phyloP scores from a whole-genome alignment of 768 basidiomycete genomes.

The Sutorius australiensis region DNA sequence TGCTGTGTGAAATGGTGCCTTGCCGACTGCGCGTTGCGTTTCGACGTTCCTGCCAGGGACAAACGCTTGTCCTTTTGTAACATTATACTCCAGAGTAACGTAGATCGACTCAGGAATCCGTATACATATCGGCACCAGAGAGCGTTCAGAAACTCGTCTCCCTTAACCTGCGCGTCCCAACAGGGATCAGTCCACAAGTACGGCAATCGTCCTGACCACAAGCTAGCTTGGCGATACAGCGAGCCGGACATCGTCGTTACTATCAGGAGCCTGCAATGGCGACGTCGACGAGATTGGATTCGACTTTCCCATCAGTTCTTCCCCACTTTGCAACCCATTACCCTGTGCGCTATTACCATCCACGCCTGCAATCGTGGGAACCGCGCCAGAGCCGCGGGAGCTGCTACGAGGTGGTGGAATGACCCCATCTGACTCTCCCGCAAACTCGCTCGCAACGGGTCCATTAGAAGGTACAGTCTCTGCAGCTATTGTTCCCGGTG shows the following conservation, averaged over 20 bases:
- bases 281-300: slow-evolving; percentile 11
- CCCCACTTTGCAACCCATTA: slow-evolving; percentile 1
- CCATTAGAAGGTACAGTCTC: slow-evolving; percentile 10
- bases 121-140: not conserved
- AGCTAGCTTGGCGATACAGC: slow-evolving; percentile 8
- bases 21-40: not conserved
- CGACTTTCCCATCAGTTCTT: slow-evolving; percentile 1
- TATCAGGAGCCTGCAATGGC: slow-evolving; percentile 3
- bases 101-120: slow-evolving; percentile 20
- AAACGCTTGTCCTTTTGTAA: not conserved
- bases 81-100: not conserved
- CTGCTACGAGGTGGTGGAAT: slow-evolving; percentile 20
- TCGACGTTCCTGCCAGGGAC: slow-evolving; percentile 4
- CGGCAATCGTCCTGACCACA: slow-evolving; percentile 10
- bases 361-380: slow-evolving; percentile 7
- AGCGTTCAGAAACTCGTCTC: not conserved
- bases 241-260: slow-evolving; percentile 5
- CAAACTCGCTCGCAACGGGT: slow-evolving; percentile 8
- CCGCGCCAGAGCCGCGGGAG: slow-evolving; percentile 13
- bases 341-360: slow-evolving; percentile 5
- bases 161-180: not conserved
- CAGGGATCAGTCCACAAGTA: slow-evolving; percentile 5
- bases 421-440: slow-evolving; percentile 18
- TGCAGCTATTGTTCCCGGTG: slow-evolving; percentile 6
- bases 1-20: slow-evolving; percentile 13